Evolutionary conservation across 805 yeast species (phyloP).

Genomic region (Metschnikowia hibisci): DNA sequence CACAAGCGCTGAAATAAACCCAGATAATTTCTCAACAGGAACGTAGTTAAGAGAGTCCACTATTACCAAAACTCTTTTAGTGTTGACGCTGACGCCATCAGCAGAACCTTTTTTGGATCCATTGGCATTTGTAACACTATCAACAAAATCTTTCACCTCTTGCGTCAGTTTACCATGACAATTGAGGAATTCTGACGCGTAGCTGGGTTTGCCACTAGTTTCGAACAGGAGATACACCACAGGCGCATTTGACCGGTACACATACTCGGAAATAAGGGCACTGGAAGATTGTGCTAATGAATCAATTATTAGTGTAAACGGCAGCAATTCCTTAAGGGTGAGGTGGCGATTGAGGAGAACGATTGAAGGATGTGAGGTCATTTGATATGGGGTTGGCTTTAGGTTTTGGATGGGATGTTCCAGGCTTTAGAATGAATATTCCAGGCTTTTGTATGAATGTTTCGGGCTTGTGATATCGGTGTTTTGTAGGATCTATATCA

Average conservation of each 20-base stretch:
- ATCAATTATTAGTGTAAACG: conserved; percentile 68
- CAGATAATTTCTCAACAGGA: conserved; percentile 41
- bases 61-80: conserved; percentile 44
- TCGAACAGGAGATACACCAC: conserved; percentile 66
- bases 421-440: no score
- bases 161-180: conserved; percentile 27
- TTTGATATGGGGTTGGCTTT: conserved; percentile 10
- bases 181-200: conserved; percentile 46
- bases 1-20: conserved; percentile 46
- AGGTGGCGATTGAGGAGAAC: conserved; percentile 66
- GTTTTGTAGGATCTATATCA: no score
- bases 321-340: conserved; percentile 66
- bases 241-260: conserved; percentile 35
- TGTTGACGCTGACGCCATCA: conserved; percentile 11
- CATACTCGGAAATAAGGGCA: conserved; percentile 55
- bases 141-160: conserved; percentile 21
- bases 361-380: conserved; percentile 33
- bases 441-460: no score
- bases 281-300: conserved; percentile 64
- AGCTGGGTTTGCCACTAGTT: conserved; percentile 50
- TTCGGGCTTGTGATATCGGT: no score
- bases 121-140: conserved; percentile 15
- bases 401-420: no score
- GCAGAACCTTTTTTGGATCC: conserved; percentile 1
- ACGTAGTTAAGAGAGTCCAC: conserved; percentile 70